These are phyloP conservation scores for Candida glucosophila DNA, from an alignment of 1,139 yeast genomes.

Conservation along the genomic window DNA sequence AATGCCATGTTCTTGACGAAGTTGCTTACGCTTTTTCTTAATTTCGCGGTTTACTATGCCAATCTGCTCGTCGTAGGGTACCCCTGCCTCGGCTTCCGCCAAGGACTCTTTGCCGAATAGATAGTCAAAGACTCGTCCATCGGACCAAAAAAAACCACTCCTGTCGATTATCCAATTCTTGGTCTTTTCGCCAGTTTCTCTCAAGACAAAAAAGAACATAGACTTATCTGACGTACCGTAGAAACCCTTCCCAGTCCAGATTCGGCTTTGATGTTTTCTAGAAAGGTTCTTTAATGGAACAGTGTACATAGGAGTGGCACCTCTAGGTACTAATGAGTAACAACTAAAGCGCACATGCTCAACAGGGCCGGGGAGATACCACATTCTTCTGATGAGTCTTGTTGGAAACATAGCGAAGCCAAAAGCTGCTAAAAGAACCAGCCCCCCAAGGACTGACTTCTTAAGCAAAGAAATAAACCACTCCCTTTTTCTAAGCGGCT, in stretches of 20 bases:
- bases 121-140: slow-evolving; percentile 76
- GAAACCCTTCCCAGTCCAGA: slow-evolving; percentile 81
- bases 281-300: slow-evolving; percentile 49
- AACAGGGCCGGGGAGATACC: slow-evolving; percentile 58
- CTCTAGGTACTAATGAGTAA: slow-evolving; percentile 68
- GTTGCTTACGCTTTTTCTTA: slow-evolving; percentile 29
- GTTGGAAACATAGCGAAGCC: slow-evolving; percentile 50
- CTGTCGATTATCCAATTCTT: slow-evolving; percentile 76
- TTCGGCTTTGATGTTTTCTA: slow-evolving; percentile 55
- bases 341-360: slow-evolving; percentile 58
- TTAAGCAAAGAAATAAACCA: slow-evolving; percentile 24
- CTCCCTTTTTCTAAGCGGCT: slow-evolving; percentile 27
- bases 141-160: slow-evolving; percentile 86
- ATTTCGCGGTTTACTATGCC: slow-evolving; percentile 34
- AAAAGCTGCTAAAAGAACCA: slow-evolving; percentile 33
- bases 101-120: slow-evolving; percentile 71
- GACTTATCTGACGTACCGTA: slow-evolving; percentile 76
- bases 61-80: slow-evolving; percentile 53
- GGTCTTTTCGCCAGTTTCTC: slow-evolving; percentile 37
- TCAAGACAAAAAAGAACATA: slow-evolving; percentile 64
- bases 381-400: slow-evolving; percentile 63
- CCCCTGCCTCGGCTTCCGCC: slow-evolving; percentile 69
- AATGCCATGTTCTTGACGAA: slow-evolving; percentile 30
- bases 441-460: slow-evolving; percentile 27
- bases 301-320: slow-evolving; percentile 68